Evolutionary conservation across 2,329 filamentous ascomycete species (phyloP).

Genomic region (Periglandula ipomoeae): DNA sequence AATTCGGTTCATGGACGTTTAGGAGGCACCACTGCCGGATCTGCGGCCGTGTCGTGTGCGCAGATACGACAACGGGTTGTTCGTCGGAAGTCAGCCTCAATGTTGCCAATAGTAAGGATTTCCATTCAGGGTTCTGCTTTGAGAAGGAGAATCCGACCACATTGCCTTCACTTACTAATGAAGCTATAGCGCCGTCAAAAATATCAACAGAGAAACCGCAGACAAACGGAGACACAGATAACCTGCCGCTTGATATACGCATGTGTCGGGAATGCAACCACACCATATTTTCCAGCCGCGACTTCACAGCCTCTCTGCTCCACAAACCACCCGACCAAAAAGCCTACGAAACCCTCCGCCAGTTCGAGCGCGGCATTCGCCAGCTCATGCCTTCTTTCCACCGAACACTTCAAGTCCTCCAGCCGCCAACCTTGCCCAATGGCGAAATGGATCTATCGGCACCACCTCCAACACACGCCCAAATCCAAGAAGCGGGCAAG

Average conservation of each 20-base stretch:
- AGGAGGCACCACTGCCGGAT: slow-evolving; percentile 89
- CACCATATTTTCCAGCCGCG: slow-evolving; percentile 55
- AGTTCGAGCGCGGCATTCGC: slow-evolving; percentile 82
- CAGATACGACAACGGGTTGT: slow-evolving; percentile 74
- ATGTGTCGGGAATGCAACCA: slow-evolving; percentile 84
- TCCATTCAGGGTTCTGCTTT: not conserved
- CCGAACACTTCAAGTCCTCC: slow-evolving; percentile 61
- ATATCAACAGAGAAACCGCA: slow-evolving; percentile 33
- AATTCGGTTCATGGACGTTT: slow-evolving; percentile 89
- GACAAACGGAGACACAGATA: slow-evolving; percentile 23
- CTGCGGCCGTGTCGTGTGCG: slow-evolving; percentile 88
- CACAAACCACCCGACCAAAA: slow-evolving; percentile 66
- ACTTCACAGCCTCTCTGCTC: slow-evolving; percentile 63
- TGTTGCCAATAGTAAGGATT: slow-evolving; percentile 46
- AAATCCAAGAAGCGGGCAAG: slow-evolving; percentile 79
- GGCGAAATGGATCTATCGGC: slow-evolving; percentile 28
- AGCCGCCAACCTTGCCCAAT: slow-evolving; percentile 38
- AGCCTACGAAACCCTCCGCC: slow-evolving; percentile 71
- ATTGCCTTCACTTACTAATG: not conserved
- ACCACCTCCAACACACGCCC: slow-evolving; percentile 45
- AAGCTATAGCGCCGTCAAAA: slow-evolving; percentile 10
- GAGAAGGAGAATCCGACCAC: no score
- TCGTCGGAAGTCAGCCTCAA: slow-evolving; percentile 77
- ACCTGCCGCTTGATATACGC: slow-evolving; percentile 69
- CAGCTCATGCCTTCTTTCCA: slow-evolving; percentile 79